phyloP scores from a whole-genome alignment of 805 yeast species.

The Metschnikowia kunwiensis region DNA sequence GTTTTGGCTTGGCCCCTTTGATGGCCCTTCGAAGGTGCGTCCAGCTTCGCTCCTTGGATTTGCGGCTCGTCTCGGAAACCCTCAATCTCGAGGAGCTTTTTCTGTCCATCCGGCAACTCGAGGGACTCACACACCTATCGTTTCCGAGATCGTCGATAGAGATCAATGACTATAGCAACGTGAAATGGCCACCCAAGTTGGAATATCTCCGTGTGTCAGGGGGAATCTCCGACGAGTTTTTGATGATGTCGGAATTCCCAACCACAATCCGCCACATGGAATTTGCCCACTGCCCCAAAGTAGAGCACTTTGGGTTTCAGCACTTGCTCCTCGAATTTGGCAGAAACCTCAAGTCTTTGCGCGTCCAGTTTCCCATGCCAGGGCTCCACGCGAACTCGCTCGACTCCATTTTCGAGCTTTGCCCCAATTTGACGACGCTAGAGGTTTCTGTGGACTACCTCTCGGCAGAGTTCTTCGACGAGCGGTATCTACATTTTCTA shows the following conservation, averaged over 20 bases:
- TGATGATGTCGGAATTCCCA: constrained; percentile 71
- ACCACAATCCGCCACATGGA: constrained; percentile 64
- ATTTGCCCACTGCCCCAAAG: constrained; percentile 82
- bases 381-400: constrained; percentile 63
- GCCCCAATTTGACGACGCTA: constrained; percentile 66
- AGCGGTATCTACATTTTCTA: constrained; percentile 25
- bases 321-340: constrained; percentile 65
- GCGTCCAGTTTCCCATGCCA: constrained; percentile 88
- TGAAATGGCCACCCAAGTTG: constrained; percentile 76
- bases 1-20: constrained; percentile 89
- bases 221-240: constrained; percentile 80
- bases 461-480: constrained; percentile 41
- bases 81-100: constrained; percentile 80
- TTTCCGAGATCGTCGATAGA: constrained; percentile 85
- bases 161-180: constrained; percentile 54
- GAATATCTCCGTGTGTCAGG: constrained; percentile 78
- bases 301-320: constrained; percentile 64
- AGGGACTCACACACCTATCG: constrained; percentile 65
- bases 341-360: constrained; percentile 54
- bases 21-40: constrained; percentile 74
- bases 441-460: constrained; percentile 80
- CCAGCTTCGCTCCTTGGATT: constrained; percentile 61
- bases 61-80: constrained; percentile 86
- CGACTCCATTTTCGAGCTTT: constrained; percentile 68
- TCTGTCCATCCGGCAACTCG: constrained; percentile 61